Evolutionary conservation across 345 rosid species (phyloP).

Genomic region (Salix exigua): DNA sequence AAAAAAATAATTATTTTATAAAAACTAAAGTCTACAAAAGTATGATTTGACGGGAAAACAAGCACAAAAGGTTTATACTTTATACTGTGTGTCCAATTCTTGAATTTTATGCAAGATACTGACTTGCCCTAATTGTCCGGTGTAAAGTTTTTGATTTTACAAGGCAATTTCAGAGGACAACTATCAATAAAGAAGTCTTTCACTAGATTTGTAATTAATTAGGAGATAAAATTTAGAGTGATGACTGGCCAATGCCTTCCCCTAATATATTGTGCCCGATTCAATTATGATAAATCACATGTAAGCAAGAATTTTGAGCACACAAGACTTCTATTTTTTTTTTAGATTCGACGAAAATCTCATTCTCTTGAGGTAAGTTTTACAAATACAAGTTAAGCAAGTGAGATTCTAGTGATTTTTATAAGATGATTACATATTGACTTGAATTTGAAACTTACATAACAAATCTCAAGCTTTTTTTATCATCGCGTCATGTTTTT

Average conservation of each 20-base stretch:
- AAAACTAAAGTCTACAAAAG: no score
- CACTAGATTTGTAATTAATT: not conserved
- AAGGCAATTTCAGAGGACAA: not conserved
- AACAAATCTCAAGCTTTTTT: no score
- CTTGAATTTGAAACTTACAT: accelerated
- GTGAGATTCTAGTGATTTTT: no score
- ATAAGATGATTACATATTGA: accelerated
- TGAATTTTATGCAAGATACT: not conserved
- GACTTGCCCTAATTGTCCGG: not conserved
- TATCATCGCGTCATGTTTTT: accelerated
- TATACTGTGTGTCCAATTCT: not conserved
- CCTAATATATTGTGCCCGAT: no score
- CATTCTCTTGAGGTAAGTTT: no score
- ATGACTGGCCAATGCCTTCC: not conserved
- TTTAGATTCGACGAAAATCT: no score
- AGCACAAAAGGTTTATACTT: no score
- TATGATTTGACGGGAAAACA: no score
- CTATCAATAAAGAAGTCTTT: no score
- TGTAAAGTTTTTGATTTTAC: not conserved
- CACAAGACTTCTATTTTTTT: not conserved
- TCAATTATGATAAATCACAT: no score
- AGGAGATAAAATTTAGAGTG: not conserved
- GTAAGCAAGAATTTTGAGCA: not conserved
- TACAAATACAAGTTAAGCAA: no score
- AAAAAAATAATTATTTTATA: no score